Conservation (phyloP, 2,329 filamentous ascomycete genomes). For the Coniochaeta prunicola region DNA sequence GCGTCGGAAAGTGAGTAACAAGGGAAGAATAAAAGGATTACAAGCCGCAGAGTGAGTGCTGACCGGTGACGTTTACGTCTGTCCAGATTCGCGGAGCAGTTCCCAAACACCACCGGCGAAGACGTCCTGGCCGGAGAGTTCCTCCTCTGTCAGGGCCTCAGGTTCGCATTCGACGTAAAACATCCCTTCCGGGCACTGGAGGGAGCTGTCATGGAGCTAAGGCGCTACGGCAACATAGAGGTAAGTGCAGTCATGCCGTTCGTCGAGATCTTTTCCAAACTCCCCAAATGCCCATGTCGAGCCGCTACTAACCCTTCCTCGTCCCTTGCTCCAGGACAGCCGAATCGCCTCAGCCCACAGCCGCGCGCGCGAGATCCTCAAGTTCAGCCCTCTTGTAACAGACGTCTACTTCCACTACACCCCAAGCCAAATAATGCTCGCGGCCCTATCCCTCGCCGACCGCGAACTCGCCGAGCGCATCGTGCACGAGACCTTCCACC, state of each 20-base stretch:
- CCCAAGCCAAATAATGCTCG: constrained; percentile 87
- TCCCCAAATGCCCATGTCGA: not conserved
- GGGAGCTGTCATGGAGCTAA: constrained; percentile 76
- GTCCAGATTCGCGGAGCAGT: constrained; percentile 58
- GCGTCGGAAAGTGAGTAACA: constrained; percentile 29
- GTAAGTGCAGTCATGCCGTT: constrained; percentile 24
- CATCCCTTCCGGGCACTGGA: constrained; percentile 87
- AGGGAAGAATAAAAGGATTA: not conserved
- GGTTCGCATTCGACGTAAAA: constrained; percentile 88
- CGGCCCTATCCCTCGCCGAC: constrained; percentile 71
- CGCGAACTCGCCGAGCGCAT: constrained; percentile 47
- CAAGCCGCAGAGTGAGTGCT: not conserved
- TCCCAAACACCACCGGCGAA: constrained; percentile 65
- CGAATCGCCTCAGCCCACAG: constrained; percentile 57
- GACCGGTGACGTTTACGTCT: not conserved
- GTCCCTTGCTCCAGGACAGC: constrained; percentile 22
- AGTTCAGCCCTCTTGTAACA: constrained; percentile 75
- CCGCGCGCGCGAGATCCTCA: constrained; percentile 66
- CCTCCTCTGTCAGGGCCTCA: constrained; percentile 80
- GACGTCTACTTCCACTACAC: constrained; percentile 98
- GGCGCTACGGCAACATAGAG: constrained; percentile 57
- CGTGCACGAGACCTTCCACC: constrained; percentile 31
- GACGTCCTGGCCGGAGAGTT: constrained; percentile 89
- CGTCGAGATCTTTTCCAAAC: too few species aligned
- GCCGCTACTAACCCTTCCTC: constrained; percentile 2